These are phyloP conservation scores for Phlyctochytrium planicorne DNA, from an alignment of 192 early-diverging fungal genomes.

Conservation along the genomic window DNA sequence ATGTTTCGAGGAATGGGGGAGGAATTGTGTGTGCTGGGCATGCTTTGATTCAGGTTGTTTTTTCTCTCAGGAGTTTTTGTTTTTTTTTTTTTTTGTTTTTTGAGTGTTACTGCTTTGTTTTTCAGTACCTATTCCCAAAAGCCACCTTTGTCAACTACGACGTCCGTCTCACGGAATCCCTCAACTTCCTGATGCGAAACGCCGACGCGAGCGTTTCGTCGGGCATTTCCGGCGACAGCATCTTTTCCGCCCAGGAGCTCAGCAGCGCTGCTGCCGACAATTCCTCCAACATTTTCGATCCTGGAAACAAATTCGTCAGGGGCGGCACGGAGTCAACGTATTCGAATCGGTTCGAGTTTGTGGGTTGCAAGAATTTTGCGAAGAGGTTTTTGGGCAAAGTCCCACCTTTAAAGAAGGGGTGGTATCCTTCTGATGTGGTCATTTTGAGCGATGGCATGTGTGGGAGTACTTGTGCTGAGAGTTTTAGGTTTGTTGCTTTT, in stretches of 20 bases:
- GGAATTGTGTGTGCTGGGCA: conserved; percentile 13
- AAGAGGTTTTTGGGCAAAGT: background rate
- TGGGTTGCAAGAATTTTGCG: background rate
- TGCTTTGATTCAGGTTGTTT: background rate
- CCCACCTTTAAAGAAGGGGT: background rate
- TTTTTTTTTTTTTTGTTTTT: background rate
- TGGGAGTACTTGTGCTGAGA: conserved; percentile 9
- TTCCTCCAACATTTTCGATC: background rate
- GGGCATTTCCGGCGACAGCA: background rate
- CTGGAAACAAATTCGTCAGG: background rate
- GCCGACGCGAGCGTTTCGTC: no score
- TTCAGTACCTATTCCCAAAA: conserved; percentile 7
- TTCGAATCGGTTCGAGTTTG: background rate
- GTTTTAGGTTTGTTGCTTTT: background rate
- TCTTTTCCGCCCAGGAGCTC: background rate
- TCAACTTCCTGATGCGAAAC: background rate
- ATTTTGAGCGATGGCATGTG: conserved; percentile 7
- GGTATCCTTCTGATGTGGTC: conserved; percentile 1
- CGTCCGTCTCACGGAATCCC: background rate
- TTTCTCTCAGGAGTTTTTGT: background rate
- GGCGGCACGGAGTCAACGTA: background rate
- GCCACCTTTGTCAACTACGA: background rate
- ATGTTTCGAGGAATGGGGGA: conserved; percentile 33
- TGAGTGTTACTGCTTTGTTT: no score
- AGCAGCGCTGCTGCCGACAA: background rate